A percentile compares a stretch with the other conserved stretches of the same genome.
phyloP scores from a whole-genome alignment of 192 early-diverging fungal genomes.

The Gamsiella multidivaricata region DNA sequence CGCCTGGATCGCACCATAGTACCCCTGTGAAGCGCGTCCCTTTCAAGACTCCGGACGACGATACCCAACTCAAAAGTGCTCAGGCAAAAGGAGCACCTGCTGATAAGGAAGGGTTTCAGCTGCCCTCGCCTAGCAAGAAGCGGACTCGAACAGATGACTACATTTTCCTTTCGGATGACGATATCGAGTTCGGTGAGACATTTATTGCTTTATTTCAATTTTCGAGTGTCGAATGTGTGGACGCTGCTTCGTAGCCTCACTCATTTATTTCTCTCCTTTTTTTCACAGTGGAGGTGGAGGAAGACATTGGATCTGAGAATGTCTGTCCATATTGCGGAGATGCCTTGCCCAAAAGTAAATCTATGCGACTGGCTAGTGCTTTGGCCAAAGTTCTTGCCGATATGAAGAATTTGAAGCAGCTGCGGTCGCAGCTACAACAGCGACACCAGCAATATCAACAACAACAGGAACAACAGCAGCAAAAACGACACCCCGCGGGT shows the following conservation, averaged over 20 bases:
- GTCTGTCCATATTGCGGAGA: constrained; percentile 45
- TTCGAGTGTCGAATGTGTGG: neutral
- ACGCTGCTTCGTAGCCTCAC: neutral
- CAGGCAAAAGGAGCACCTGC: neutral
- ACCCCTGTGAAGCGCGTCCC: too few species aligned
- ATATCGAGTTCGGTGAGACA: neutral
- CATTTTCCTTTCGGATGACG: constrained; percentile 27
- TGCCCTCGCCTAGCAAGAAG: constrained; percentile 27
- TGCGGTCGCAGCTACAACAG: neutral
- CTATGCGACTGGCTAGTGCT: constrained; percentile 8
- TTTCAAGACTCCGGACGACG: too few species aligned
- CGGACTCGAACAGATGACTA: neutral
- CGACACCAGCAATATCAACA: neutral
- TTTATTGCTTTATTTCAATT: neutral
- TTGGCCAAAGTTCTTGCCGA: constrained; percentile 9
- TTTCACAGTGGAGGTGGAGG: neutral
- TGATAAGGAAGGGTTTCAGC: neutral
- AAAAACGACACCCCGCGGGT: too few species aligned
- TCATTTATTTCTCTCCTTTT: neutral
- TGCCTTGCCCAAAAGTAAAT: constrained; percentile 6
- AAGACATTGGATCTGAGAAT: neutral
- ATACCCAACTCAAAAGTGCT: neutral
- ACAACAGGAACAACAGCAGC: neutral
- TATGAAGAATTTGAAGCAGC: neutral
- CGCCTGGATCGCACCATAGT: too few species aligned